Base-by-base conservation (phyloP, 1,139 yeast genomes). In the Pneumocystis canis region DNA sequence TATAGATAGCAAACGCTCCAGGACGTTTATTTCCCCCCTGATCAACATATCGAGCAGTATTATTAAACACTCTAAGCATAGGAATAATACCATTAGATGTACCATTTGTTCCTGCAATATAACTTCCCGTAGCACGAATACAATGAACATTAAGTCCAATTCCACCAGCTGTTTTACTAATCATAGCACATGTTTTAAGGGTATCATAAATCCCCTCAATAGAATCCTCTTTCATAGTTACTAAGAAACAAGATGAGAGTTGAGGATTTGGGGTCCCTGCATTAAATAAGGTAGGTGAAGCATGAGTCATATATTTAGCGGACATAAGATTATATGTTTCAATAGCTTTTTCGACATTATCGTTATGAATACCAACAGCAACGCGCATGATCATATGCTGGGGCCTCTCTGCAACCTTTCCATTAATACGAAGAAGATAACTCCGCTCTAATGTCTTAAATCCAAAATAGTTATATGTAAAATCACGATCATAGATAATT, bases 21-120 rank as follows among this genome's bases (percentile, higher is more conserved):
- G 96, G 96, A 72, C 96, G 82, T 75, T 89, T 89, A 78, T 88
- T 88, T 70, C 96, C 96, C 73, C 96, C 96, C 77, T 88, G 96
- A 71, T 88, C 96, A 61, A 88, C 96, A 70, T 88, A 88, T 72
- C 96, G 82, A 39, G 96, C 96, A 64, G 96, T 87, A 76, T 87
- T 87, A 79, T 88, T 88, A 78, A 82, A 88, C 33, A 88, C 96
- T 70, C 95, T 82, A 64, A 88, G 80, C 96, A 88, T 88, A 60
- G 96, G 96, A 66, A 88, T 84, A 67, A 88, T 79, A 67, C 96
- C 96, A 70, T 85, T 88, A 33, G 95, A 87, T 41, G 90, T 84
- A 70, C 96, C 96, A 71, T 87, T 88, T 25, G 95, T 85, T 69
- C 94, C 90, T 65, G 95, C 89, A 73, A 88, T 88, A 73, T 85